Evolutionary conservation across 108 stramenopile species (phyloP).

Genomic region (Cyclotella atomus): DNA sequence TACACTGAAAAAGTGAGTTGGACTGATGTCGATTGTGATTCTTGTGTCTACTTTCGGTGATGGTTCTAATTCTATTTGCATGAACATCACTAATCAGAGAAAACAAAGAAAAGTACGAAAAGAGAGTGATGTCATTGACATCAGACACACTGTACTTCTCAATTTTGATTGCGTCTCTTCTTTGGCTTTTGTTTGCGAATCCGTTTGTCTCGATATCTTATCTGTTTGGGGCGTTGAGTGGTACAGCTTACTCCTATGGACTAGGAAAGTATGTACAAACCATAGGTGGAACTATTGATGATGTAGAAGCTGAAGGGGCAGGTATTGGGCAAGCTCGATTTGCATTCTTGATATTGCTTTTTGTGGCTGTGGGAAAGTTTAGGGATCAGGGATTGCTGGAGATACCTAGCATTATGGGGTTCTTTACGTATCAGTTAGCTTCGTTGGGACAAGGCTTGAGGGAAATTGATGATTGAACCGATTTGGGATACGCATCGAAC

Average conservation of each 20-base stretch:
- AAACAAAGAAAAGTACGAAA: slow-evolving; percentile 57
- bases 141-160: slow-evolving; percentile 71
- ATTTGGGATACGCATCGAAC: neutral
- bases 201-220: slow-evolving; percentile 77
- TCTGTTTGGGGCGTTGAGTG: slow-evolving; percentile 74
- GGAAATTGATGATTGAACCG: slow-evolving; percentile 60
- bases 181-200: slow-evolving; percentile 67
- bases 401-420: slow-evolving; percentile 79
- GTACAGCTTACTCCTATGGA: slow-evolving; percentile 83
- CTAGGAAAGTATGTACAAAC: slow-evolving; percentile 85
- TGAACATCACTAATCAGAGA: no score
- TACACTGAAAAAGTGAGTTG: slow-evolving; percentile 21
- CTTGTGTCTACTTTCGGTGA: neutral
- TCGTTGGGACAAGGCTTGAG: slow-evolving; percentile 71
- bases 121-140: slow-evolving; percentile 57
- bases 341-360: slow-evolving; percentile 83
- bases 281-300: slow-evolving; percentile 71
- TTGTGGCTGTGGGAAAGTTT: slow-evolving; percentile 82
- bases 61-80: no score
- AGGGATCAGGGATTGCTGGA: slow-evolving; percentile 66
- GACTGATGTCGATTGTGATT: neutral
- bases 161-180: slow-evolving; percentile 61
- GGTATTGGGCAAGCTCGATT: slow-evolving; percentile 87
- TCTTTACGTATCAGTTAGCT: slow-evolving; percentile 89
- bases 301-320: slow-evolving; percentile 63